These are phyloP conservation scores for Licmophora abbreviata DNA, from an alignment of 108 stramenopile species.

Conservation along the genomic window DNA sequence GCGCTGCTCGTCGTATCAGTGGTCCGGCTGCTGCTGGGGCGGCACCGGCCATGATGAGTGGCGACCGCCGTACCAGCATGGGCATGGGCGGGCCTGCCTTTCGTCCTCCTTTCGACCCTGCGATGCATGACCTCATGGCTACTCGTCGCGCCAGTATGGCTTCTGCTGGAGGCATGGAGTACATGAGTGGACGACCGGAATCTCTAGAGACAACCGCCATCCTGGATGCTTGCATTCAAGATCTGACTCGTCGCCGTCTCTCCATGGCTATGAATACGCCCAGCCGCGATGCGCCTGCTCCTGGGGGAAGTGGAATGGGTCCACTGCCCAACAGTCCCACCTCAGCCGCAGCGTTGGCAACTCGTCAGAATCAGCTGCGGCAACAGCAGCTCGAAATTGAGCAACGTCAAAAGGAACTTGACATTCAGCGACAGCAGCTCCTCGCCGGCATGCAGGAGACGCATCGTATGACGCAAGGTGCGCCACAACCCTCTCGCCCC, in stretches of 20 bases:
- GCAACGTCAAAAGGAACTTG: conserved; percentile 31
- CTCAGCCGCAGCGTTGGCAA: not conserved
- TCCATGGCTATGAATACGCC: conserved; percentile 29
- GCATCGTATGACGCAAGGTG: not conserved
- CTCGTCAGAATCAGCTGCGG: conserved; percentile 33
- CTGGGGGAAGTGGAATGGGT: not conserved
- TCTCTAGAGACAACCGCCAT: conserved; percentile 43
- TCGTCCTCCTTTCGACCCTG: not conserved
- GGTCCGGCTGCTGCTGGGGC: not conserved
- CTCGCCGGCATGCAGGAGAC: conserved; percentile 32
- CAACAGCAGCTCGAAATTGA: conserved; percentile 44
- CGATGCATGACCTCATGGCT: not conserved
- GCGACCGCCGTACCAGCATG: not conserved
- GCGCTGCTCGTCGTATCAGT: not conserved
- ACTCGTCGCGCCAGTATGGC: not conserved
- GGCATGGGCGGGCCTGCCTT: not conserved
- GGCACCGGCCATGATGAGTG: not conserved
- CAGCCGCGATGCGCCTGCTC: not conserved
- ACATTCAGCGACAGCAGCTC: conserved; percentile 34
- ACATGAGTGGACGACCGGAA: conserved; percentile 12
- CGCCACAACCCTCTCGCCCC: not conserved
- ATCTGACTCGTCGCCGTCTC: conserved; percentile 33
- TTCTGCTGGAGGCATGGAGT: not conserved
- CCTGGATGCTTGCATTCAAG: conserved; percentile 48
- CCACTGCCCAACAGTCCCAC: not conserved